These are phyloP conservation scores for Nitzschia putrida DNA, from an alignment of 108 stramenopile genomes.

Conservation along the genomic window DNA sequence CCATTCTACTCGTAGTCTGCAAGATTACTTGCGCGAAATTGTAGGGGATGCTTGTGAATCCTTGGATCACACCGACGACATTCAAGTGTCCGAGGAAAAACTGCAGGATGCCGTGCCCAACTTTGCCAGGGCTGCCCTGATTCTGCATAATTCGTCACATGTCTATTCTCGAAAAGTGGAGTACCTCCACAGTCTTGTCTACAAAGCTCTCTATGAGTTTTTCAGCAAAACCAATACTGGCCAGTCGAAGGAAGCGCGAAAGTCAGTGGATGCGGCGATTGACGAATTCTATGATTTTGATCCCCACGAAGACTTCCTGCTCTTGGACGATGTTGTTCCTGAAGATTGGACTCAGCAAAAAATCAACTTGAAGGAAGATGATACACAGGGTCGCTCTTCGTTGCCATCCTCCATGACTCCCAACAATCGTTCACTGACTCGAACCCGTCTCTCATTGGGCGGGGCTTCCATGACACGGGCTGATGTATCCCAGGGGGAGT, in stretches of 20 bases:
- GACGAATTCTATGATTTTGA: slow-evolving; percentile 74
- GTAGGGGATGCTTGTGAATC: slow-evolving; percentile 17
- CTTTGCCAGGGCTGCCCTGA: slow-evolving; percentile 94
- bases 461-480: slow-evolving; percentile 39
- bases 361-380: slow-evolving; percentile 55
- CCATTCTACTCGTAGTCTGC: slow-evolving; percentile 28
- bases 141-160: slow-evolving; percentile 85
- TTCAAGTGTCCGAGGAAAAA: neutral
- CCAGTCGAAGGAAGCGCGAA: slow-evolving; percentile 25
- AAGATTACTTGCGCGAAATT: slow-evolving; percentile 63
- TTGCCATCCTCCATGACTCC: slow-evolving; percentile 6
- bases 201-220: slow-evolving; percentile 75
- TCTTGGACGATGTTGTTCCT: slow-evolving; percentile 92
- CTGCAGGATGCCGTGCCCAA: slow-evolving; percentile 49
- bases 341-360: slow-evolving; percentile 53
- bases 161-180: slow-evolving; percentile 96
- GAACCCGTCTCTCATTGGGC: slow-evolving; percentile 41
- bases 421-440: slow-evolving; percentile 17
- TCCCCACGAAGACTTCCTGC: slow-evolving; percentile 78
- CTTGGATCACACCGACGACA: neutral
- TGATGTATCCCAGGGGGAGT: slow-evolving; percentile 19
- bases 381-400: slow-evolving; percentile 2
- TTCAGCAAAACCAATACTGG: slow-evolving; percentile 25
- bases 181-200: slow-evolving; percentile 88
- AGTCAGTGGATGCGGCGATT: slow-evolving; percentile 53